Evolutionary conservation across 148 eudicot genomes (phyloP).

Genomic region (Talinum fruticosum): DNA sequence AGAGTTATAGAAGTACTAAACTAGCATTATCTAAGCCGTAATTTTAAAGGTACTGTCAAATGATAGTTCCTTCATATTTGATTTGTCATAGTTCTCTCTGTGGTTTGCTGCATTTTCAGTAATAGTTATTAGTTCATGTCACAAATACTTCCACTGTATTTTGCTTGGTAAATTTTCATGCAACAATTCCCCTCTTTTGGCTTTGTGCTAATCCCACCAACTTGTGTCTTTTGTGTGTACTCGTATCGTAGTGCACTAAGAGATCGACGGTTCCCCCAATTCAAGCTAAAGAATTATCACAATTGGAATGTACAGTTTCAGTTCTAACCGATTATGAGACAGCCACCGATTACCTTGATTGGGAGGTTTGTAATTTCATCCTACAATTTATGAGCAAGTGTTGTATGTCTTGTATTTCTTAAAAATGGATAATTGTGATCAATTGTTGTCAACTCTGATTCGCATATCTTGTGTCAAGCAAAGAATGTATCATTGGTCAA

Average conservation of each 20-base stretch:
- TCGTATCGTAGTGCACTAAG: constrained; percentile 74
- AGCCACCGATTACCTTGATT: constrained; percentile 71
- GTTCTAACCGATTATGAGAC: constrained; percentile 79
- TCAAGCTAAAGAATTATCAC: constrained; percentile 87
- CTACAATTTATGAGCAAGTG: not conserved
- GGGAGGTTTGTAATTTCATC: constrained; percentile 77
- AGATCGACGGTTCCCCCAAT: constrained; percentile 94
- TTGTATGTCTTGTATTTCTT: not conserved
- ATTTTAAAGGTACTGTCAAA: too few relatives aligned
- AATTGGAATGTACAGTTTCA: constrained; percentile 91
- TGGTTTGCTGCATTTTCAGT: not conserved
- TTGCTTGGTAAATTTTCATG: not conserved
- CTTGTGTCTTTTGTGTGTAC: constrained; percentile 19
- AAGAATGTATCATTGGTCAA: not conserved
- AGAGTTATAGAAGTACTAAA: too few relatives aligned
- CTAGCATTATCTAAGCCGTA: too few relatives aligned
- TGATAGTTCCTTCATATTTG: not conserved
- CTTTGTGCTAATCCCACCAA: constrained; percentile 18
- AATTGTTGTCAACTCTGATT: not conserved
- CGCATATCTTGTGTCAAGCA: not conserved
- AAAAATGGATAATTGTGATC: not conserved
- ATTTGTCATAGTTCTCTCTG: not conserved
- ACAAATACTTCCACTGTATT: not conserved
- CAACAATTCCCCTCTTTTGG: not conserved
- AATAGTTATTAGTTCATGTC: not conserved